Evolutionary conservation across 768 basidiomycete genomes (phyloP), one percentile per base, ranked within the genome.

Genomic region (Lactarius quietus): DNA sequence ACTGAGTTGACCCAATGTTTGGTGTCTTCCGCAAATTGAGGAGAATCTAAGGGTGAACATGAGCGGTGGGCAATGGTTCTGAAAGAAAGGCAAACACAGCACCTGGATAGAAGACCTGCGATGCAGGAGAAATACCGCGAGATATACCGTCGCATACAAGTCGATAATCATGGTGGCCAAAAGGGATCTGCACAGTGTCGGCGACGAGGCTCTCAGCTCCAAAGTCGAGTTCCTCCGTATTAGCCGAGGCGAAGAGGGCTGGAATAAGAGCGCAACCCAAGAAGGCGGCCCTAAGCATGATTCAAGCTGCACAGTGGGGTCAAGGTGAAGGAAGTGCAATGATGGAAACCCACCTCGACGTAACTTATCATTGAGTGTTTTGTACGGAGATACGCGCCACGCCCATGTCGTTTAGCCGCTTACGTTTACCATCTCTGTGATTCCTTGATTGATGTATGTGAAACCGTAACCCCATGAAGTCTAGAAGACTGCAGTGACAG

Each of bases 1-100:
- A 33, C 48, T 6, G 62, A 57, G 39, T 62, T 62, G 23, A n/a
- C 18, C 55, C 62, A 62, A 43, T 57, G 62, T 14, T 31, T 23
- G 5, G 57, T 63, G 12, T 63, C 62, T 2, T 3, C 1, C 23
- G 9, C 23, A 28, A 57, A 57, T 28, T 63, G 18, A 7, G 43
- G 43, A 20, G 55, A 51, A 1, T 18, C 62, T 57, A 33, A 17
- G 28, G 33, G 18, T 17, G 29, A 8, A 18, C 41, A 33, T 20
- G 4, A 29, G 38, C 23, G 20, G 1, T 23, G 43, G 10, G 20
- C 10, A 45, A 48, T 48, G 6, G 1, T 48, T 12, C 9, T 14
- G 45, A 26, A 48, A 23, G 12, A n/a, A 14, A 26, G 26, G 23
- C 10, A 14, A 45, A 26, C 23, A 23, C 23, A 48, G 45, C 20